Evolutionary conservation across 805 yeast genomes (phyloP), one percentile per base, ranked within the genome.

Genomic region (Tetrapisispora pingtungensis): DNA sequence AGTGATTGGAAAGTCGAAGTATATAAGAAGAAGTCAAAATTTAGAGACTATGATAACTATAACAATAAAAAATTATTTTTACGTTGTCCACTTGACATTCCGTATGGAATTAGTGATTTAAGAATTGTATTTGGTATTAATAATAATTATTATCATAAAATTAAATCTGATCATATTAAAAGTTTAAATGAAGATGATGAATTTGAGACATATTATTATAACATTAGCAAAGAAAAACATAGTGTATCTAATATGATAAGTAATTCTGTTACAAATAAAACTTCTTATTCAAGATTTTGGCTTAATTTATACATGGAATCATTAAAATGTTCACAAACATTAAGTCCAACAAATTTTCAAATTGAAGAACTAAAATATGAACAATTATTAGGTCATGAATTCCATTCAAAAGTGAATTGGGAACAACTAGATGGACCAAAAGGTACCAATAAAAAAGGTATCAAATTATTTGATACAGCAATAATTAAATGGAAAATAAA

Each of bases 351-450:
- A 28, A 28, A 46, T 24, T 51, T 41, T 31, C 42, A 38, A 17
- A 33, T 54, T 10, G 41, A 47, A 10, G 49, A 49, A 24, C 44
- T 58, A 36, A 43, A 42, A 27, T 39, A 47, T 28, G 50, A 54
- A 33, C 56, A 51, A 46, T 36, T 37, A 19, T 27, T 37, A 5
- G 50, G 53, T 8, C 51, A 48, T 28, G 49, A 47, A 31, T 49
- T 49, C 37, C 24, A 34, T 17, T 40, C 45, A 34, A 39, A 42
- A 22, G 48, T 49, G 39, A 45, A 56, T 33, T 78, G 81, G 80
- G 66, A 67, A 2, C 71, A 74, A 0, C 65, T 81, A 52, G 94
- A 84, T 60, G 94, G 95, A 0, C 70, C 70, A 46, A 71, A 72
- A 49, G 94, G 93, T 1, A 71, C 78, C 1, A 54, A 56, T n/a